phyloP scores from a whole-genome alignment of 2,329 filamentous ascomycete species.

The Cytospora paraplurivora region DNA sequence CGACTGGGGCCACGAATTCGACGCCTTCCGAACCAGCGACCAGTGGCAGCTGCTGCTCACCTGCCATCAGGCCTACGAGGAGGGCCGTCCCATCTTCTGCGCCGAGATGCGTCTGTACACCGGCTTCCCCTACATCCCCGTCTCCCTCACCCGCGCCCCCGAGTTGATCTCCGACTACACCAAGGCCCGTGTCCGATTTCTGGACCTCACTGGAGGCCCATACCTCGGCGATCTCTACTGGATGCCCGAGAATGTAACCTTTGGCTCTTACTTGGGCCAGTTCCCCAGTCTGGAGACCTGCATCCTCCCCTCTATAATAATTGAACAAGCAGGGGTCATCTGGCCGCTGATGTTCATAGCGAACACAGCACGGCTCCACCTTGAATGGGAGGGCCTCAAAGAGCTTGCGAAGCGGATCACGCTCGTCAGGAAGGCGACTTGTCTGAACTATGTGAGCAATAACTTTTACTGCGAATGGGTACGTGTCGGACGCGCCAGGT shows the following conservation, averaged over 20 bases:
- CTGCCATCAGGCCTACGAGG: background rate
- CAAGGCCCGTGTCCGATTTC: background rate
- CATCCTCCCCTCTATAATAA: background rate
- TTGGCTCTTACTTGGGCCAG: background rate
- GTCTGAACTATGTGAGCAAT: background rate
- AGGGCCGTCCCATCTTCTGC: background rate
- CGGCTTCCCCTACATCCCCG: too few species aligned
- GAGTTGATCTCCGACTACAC: background rate
- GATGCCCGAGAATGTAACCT: too few species aligned
- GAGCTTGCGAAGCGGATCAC: background rate
- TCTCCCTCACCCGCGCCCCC: background rate
- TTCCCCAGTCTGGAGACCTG: background rate
- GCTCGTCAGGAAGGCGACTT: background rate
- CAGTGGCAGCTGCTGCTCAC: background rate
- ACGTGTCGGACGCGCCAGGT: background rate
- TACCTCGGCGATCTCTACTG: too few species aligned
- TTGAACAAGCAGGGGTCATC: background rate
- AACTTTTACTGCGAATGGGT: background rate
- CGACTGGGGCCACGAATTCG: background rate
- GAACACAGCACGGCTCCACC: background rate
- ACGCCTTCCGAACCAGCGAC: background rate
- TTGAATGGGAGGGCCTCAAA: background rate
- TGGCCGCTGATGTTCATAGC: background rate
- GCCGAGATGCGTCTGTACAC: background rate
- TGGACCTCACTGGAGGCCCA: background rate